Conservation (phyloP, 352 stramenopile species). For the Poterioochromonas sp. region DNA sequence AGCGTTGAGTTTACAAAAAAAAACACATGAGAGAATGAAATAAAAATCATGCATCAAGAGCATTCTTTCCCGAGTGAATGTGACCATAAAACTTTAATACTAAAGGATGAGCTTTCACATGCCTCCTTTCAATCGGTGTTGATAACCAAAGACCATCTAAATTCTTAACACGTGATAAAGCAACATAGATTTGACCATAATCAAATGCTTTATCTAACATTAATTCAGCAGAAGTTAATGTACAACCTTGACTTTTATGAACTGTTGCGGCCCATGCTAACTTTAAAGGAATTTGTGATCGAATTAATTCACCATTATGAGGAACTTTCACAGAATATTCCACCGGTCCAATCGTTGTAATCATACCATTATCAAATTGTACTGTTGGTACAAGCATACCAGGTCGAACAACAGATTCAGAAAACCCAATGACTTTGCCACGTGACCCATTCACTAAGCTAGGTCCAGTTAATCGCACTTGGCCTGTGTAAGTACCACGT, state of each 20-base stretch:
- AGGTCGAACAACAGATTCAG: background rate
- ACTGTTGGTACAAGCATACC: background rate
- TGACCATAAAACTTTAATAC: conserved; percentile 30
- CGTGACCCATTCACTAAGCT: conserved; percentile 82
- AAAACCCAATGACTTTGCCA: conserved; percentile 67
- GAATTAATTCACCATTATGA: conserved; percentile 35
- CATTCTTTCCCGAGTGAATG: too few relatives aligned
- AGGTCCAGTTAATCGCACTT: conserved; percentile 42
- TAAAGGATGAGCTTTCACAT: conserved; percentile 13
- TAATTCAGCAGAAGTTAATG: conserved; percentile 13
- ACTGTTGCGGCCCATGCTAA: conserved; percentile 62
- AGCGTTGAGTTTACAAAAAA: too few relatives aligned
- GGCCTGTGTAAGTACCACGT: background rate
- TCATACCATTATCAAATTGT: conserved; percentile 22
- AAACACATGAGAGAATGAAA: too few relatives aligned
- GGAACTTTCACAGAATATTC: conserved; percentile 35
- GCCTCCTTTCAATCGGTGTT: background rate
- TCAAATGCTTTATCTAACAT: conserved; percentile 66
- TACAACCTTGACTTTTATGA: conserved; percentile 34
- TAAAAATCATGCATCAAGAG: too few relatives aligned
- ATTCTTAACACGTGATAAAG: conserved; percentile 73
- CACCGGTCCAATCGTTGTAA: conserved; percentile 15
- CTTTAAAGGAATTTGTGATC: conserved; percentile 68
- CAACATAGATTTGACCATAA: conserved; percentile 88
- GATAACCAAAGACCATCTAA: conserved; percentile 57